Percentiles rank a stretch among this genome's conserved stretches.
Evolutionary conservation across 345 rosid species (phyloP).

Genomic region (Acer saccharum): DNA sequence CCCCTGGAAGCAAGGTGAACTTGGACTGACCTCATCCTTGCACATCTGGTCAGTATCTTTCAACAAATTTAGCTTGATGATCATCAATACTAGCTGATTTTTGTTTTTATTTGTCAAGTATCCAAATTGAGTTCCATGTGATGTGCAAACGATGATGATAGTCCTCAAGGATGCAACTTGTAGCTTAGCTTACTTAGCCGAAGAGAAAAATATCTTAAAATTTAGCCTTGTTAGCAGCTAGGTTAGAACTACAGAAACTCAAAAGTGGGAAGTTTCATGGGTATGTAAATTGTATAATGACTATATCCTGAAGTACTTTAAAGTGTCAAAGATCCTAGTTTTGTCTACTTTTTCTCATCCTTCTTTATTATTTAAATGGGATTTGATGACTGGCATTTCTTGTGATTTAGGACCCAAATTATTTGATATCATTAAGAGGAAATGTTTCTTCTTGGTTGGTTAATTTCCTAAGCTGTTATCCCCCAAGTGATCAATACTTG

Average conservation of each 20-base stretch:
- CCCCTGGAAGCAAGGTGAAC: not conserved
- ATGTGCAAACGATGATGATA: not conserved
- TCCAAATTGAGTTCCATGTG: not conserved
- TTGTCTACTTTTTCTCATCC: no score
- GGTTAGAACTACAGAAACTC: no score
- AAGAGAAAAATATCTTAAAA: not conserved
- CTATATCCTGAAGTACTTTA: not conserved
- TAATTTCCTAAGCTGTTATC: not conserved
- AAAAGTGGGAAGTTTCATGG: no score
- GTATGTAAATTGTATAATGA: no score
- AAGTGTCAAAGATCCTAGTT: no score
- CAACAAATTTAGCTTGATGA: not conserved
- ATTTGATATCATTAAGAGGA: not conserved
- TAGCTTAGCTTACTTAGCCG: not conserved
- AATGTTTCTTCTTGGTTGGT: not conserved
- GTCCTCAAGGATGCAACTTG: not conserved
- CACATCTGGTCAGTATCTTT: not conserved
- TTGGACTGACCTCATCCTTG: not conserved
- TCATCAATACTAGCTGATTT: not conserved
- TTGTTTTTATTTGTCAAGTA: not conserved
- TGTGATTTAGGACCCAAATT: no score
- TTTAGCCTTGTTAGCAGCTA: no score
- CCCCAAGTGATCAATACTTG: not conserved
- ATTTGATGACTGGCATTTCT: no score
- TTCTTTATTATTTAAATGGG: no score